Evolutionary conservation across 2,329 filamentous ascomycete species (phyloP).

Genomic region (Fusarium continuum): DNA sequence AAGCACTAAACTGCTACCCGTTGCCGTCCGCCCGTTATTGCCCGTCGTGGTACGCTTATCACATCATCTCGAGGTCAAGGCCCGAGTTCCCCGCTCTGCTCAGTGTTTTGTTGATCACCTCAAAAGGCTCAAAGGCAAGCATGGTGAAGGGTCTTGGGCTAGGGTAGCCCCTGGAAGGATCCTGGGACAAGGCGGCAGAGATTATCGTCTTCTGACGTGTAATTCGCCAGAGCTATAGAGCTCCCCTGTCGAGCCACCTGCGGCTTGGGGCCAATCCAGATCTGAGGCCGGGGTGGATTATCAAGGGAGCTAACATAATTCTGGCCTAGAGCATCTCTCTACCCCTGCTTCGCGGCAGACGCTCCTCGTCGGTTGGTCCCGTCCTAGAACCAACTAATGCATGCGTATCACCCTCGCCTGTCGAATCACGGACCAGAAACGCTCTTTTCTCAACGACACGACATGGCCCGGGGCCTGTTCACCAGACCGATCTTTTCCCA

Average conservation of each 20-base stretch:
- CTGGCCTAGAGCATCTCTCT: neutral
- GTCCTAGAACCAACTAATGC: conserved; percentile 56
- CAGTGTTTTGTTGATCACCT: conserved; percentile 24
- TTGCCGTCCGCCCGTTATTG: conserved; percentile 18
- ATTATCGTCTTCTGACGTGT: neutral
- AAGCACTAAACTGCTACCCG: neutral
- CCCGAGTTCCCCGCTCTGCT: conserved; percentile 22
- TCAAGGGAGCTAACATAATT: conserved; percentile 4
- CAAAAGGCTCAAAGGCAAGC: neutral
- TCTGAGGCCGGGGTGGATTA: conserved; percentile 46
- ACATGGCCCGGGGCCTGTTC: conserved; percentile 34
- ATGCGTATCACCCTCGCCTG: conserved; percentile 54
- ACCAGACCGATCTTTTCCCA: conserved; percentile 39
- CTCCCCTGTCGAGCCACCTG: conserved; percentile 35
- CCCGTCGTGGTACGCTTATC: conserved; percentile 32
- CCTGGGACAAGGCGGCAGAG: conserved; percentile 16
- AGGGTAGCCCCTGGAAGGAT: conserved; percentile 18
- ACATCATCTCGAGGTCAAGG: conserved; percentile 19
- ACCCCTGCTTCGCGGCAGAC: conserved; percentile 45
- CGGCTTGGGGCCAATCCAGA: conserved; percentile 53
- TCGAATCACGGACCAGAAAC: conserved; percentile 49
- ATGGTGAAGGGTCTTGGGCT: conserved; percentile 18
- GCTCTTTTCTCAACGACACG: conserved; percentile 38
- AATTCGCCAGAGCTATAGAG: conserved; percentile 18
- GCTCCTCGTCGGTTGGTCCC: conserved; percentile 57